Conservation (phyloP, 768 basidiomycete species). For the Psilocybe cubensis region DNA sequence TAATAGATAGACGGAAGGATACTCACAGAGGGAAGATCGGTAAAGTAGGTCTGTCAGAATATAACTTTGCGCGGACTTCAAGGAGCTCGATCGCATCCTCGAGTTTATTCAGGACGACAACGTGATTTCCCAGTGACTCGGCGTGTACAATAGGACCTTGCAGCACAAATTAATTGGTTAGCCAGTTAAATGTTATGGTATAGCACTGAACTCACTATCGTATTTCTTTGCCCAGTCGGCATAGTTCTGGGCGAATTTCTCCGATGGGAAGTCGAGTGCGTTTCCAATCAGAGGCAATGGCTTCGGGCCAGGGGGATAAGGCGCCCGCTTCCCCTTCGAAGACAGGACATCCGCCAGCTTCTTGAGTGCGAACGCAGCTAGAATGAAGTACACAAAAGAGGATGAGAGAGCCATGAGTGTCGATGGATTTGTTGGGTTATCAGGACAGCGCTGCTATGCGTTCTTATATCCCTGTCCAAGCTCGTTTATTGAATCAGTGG, state of each 20-base stretch:
- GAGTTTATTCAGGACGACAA: conserved; percentile 26
- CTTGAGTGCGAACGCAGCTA: background rate
- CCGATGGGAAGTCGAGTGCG: conserved; percentile 17
- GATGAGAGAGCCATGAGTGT: background rate
- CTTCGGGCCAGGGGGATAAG: conserved; percentile 25
- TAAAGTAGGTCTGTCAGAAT: conserved; percentile 45
- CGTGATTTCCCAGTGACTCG: conserved; percentile 20
- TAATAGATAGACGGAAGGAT: background rate
- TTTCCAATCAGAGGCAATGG: conserved; percentile 31
- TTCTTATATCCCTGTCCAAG: background rate
- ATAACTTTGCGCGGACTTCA: conserved; percentile 48
- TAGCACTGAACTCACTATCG: conserved; percentile 13
- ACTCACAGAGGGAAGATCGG: conserved; percentile 10
- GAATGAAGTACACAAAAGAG: background rate
- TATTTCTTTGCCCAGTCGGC: conserved; percentile 17
- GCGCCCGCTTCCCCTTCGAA: background rate
- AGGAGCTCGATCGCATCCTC: conserved; percentile 26
- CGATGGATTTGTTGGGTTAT: background rate
- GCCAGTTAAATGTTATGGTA: background rate
- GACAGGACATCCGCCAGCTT: background rate
- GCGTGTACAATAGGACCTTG: conserved; percentile 25
- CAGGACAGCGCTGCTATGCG: background rate
- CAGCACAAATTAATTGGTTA: background rate
- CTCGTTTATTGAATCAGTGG: background rate
- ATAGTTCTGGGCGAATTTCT: conserved; percentile 10